A percentile compares a stretch with the other conserved stretches of the same genome.
phyloP scores from a whole-genome alignment of 2,329 filamentous ascomycete genomes.

The Simplicillium aogashimaense region DNA sequence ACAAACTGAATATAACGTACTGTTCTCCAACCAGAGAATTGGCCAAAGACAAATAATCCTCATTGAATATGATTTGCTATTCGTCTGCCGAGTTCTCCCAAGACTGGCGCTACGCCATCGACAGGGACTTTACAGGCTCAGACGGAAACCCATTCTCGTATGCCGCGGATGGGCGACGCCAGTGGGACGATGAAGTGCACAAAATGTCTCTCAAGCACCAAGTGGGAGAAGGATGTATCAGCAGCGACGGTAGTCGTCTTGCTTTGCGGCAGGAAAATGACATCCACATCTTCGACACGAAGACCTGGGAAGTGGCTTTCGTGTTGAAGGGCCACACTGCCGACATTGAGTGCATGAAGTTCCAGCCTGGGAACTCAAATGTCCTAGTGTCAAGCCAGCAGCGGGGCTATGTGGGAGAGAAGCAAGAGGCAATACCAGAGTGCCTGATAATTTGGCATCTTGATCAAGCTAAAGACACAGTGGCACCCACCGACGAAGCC shows the following conservation, averaged over 20 bases:
- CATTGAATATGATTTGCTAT: not conserved
- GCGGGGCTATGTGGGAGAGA: too few species aligned
- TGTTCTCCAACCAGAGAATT: too few species aligned
- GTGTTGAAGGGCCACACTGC: not conserved
- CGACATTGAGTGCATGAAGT: not conserved
- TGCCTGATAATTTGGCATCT: too few species aligned
- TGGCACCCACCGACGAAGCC: too few species aligned
- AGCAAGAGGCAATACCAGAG: too few species aligned
- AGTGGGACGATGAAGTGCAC: conserved; percentile 4
- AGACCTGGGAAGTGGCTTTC: not conserved
- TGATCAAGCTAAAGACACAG: too few species aligned
- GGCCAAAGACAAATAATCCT: too few species aligned
- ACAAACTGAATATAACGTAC: too few species aligned
- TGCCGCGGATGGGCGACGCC: conserved; percentile 1
- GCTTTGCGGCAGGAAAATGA: conserved; percentile 1
- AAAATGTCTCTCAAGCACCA: conserved; percentile 1
- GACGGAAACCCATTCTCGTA: conserved; percentile 3
- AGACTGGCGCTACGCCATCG: conserved; percentile 6
- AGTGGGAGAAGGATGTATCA: conserved; percentile 1
- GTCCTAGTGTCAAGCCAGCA: conserved; percentile 1
- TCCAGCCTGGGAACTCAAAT: conserved; percentile 4
- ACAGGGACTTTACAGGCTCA: conserved; percentile 3
- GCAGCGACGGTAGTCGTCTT: conserved; percentile 2
- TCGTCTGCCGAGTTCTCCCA: conserved; percentile 1
- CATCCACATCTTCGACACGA: conserved; percentile 2